Percentiles rank a stretch among this genome's conserved stretches.
Conservation (phyloP, 768 basidiomycete genomes). For the Tulasnella sp. region DNA sequence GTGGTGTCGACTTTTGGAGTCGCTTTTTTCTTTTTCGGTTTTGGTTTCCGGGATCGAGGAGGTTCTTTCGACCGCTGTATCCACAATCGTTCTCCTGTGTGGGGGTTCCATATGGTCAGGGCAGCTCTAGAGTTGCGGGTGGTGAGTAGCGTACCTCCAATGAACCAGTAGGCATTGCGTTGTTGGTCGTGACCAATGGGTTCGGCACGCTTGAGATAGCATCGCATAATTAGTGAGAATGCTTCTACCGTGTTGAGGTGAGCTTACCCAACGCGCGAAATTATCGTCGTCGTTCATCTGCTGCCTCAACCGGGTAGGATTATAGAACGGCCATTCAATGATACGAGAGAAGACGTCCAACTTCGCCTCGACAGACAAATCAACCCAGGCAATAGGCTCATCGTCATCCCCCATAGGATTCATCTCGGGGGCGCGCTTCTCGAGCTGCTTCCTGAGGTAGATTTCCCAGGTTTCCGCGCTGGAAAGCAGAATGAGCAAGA, state of each 20-base stretch:
- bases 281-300: conserved; percentile 36
- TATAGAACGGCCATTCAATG: conserved; percentile 36
- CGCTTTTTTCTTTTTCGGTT: conserved; percentile 24
- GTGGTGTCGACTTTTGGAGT: conserved; percentile 27
- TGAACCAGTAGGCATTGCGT: conserved; percentile 37
- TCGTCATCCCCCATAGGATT: conserved; percentile 37
- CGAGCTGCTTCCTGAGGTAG: conserved; percentile 34
- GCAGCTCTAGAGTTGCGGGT: not conserved
- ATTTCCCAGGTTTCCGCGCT: conserved; percentile 36
- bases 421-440: conserved; percentile 21
- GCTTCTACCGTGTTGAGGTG: not conserved
- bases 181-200: conserved; percentile 35
- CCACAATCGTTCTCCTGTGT: conserved; percentile 33
- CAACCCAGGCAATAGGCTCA: conserved; percentile 35
- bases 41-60: conserved; percentile 27
- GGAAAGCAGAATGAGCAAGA: not conserved
- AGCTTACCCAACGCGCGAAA: conserved; percentile 32
- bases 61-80: conserved; percentile 32
- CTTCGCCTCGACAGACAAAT: conserved; percentile 30
- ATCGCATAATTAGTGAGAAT: not conserved
- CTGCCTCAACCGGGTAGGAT: conserved; percentile 28
- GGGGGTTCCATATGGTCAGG: not conserved
- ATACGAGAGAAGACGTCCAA: conserved; percentile 30
- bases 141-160: conserved; percentile 27
- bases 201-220: conserved; percentile 29